Evolutionary conservation across 2,329 filamentous ascomycete species (phyloP).

Genomic region (Verticillium tricorpus): DNA sequence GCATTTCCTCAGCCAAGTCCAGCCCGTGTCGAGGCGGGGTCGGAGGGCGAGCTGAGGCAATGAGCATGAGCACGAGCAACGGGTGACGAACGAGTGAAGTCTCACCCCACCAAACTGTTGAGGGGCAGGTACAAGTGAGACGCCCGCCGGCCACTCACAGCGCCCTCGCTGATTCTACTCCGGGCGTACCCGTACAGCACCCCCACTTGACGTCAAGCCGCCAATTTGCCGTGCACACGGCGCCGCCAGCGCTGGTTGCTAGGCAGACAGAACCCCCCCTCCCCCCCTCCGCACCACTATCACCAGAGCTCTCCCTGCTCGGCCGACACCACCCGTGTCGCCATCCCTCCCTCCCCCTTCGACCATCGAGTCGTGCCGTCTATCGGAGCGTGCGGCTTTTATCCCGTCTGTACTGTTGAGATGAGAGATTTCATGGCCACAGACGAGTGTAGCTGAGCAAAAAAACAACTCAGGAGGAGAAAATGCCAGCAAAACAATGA

Average conservation of each 20-base stretch:
- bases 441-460: neutral
- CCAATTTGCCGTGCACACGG: neutral
- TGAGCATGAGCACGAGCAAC: neutral
- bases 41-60: neutral
- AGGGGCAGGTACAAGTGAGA: slow-evolving; percentile 1
- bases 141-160: neutral
- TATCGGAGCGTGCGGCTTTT: slow-evolving; percentile 4
- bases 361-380: neutral
- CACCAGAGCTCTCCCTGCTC: neutral
- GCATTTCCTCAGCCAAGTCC: neutral
- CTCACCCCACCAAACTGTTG: neutral
- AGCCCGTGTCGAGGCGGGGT: neutral
- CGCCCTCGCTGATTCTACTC: neutral
- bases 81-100: neutral
- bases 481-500: neutral
- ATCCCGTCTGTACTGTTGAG: neutral
- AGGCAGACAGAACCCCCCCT: neutral
- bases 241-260: neutral
- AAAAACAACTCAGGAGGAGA: neutral
- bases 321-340: neutral
- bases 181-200: neutral
- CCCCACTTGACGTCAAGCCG: slow-evolving; percentile 1
- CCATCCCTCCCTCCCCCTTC: neutral
- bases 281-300: neutral
- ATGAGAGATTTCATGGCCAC: slow-evolving; percentile 1